Base-by-base conservation (phyloP, 2,329 filamentous ascomycete species). In the Stenocarpella maydis region DNA sequence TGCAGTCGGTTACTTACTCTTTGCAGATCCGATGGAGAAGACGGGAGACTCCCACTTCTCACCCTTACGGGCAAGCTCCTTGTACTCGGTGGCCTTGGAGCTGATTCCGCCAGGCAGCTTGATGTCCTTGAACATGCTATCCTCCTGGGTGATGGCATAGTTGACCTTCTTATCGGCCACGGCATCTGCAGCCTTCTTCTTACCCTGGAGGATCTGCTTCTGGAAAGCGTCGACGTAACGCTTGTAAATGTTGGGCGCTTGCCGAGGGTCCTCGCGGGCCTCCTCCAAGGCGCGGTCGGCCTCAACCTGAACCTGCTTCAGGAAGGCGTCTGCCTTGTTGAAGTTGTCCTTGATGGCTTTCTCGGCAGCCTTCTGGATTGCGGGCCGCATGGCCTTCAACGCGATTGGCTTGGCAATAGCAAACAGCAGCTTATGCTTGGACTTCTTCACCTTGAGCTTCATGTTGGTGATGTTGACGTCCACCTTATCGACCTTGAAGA, bases 21-120 rank as follows among this genome's bases (percentile, higher is more conserved):
- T 84, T 14, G 95, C 94, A 52, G 83, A 87, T 58, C 96, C 95
- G 75, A 98, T 91, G 71, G 89, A 91, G 84, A 99, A 99, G 76
- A 99, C 90, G 12, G 95, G 94, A 71, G 92, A 97, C 85, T 97
- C 92, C 96, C 96, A 99, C 80, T 90, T 91, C 68, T 97, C 92
- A 65, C 96, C 96, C 88, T 96, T 94, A 74, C 85, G 85, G 10
- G 95, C 93, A 69, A 97, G 86, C 26, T 98, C 90, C 83, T 90
- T 93, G 87, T 97, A 98, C 81, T 97, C 94, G 28, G 93, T 97
- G 12, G 95, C 95, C 88, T 97, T 98, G 83, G 89, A 91, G 74
- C 92, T 96, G 79, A 98, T 95, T 67, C 94, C 95, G 39, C 92
- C 92, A 31, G 95, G 94, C 7, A 99, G 86, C 69, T 90, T 87